A percentile compares a stretch with the other conserved stretches of the same genome.
Evolutionary conservation across 2,329 filamentous ascomycete genomes (phyloP).

Genomic region (Capronia epimyces): DNA sequence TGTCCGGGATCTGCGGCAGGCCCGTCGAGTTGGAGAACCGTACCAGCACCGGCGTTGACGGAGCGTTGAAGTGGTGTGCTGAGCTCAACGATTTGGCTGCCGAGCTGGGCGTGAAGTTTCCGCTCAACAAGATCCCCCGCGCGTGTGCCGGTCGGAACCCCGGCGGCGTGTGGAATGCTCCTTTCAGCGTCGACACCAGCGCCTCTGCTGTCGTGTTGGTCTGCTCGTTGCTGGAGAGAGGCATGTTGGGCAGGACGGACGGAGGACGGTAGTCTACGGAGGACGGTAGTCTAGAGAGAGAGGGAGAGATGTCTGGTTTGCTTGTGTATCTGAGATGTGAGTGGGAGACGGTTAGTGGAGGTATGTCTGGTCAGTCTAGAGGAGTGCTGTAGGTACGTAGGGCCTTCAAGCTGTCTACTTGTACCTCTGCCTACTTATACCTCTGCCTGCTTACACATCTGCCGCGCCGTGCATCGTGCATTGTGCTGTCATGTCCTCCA

Average conservation of each 20-base stretch:
- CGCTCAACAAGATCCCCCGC: slow-evolving; percentile 48
- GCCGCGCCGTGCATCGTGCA: too few species aligned
- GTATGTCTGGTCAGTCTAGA: neutral
- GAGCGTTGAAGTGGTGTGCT: slow-evolving; percentile 46
- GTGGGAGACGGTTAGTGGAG: too few species aligned
- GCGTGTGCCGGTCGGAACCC: slow-evolving; percentile 49
- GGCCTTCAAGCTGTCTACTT: neutral
- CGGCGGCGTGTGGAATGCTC: slow-evolving; percentile 39
- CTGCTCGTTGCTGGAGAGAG: slow-evolving; percentile 41
- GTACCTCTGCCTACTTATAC: neutral
- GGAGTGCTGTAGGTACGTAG: too few species aligned
- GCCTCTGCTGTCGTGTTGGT: slow-evolving; percentile 37
- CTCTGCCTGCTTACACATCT: neutral
- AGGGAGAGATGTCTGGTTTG: neutral
- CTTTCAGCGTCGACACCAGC: slow-evolving; percentile 37
- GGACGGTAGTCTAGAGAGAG: too few species aligned
- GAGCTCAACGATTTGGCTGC: slow-evolving; percentile 42
- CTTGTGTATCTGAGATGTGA: too few species aligned
- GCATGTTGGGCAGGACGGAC: slow-evolving; percentile 37
- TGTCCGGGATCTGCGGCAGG: slow-evolving; percentile 48
- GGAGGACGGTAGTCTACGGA: too few species aligned
- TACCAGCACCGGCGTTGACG: slow-evolving; percentile 44
- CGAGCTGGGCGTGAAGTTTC: slow-evolving; percentile 48
- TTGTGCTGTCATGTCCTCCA: too few species aligned
- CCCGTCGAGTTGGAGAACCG: slow-evolving; percentile 52